Percentiles rank a stretch among this genome's conserved stretches.
Evolutionary conservation across 345 rosid species (phyloP).

Genomic region (Bruguiera sexangula): DNA sequence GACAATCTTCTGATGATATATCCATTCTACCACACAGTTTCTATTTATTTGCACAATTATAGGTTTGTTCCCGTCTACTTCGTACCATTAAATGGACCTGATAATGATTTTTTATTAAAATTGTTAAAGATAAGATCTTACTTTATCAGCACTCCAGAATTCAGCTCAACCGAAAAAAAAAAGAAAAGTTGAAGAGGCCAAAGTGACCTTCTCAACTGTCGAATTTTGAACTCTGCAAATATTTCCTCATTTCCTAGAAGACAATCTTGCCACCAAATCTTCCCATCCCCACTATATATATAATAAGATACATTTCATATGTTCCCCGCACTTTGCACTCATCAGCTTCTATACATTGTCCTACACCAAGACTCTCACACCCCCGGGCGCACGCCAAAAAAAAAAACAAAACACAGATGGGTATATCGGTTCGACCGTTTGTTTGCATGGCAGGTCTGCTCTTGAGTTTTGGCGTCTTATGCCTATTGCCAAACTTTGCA

Average conservation of each 20-base stretch:
- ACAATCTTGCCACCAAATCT: constrained; percentile 3
- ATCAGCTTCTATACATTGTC: neutral
- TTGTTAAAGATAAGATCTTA: constrained; percentile 25
- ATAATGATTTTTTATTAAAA: neutral
- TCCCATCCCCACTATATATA: constrained; percentile 8
- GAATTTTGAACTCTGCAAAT: neutral
- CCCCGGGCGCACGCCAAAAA: neutral
- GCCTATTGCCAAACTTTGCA: constrained; percentile 22
- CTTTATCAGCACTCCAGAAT: constrained; percentile 59
- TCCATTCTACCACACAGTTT: too few species aligned
- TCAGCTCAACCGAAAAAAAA: constrained; percentile 46
- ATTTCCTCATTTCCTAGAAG: constrained; percentile 3
- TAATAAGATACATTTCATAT: constrained; percentile 2
- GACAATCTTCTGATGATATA: too few species aligned
- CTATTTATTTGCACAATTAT: too few species aligned
- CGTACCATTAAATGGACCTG: neutral
- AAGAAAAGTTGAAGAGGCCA: constrained; percentile 12
- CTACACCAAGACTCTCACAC: neutral
- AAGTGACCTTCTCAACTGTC: constrained; percentile 13
- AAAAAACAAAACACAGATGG: constrained; percentile 18
- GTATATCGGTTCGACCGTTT: constrained; percentile 3
- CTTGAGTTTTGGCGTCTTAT: constrained; percentile 16
- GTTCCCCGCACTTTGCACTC: constrained; percentile 7
- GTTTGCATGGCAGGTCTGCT: constrained; percentile 16
- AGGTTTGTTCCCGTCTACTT: neutral